Base-by-base conservation (phyloP, 139 green algal genomes). In the Chlamydomonas incerta region DNA sequence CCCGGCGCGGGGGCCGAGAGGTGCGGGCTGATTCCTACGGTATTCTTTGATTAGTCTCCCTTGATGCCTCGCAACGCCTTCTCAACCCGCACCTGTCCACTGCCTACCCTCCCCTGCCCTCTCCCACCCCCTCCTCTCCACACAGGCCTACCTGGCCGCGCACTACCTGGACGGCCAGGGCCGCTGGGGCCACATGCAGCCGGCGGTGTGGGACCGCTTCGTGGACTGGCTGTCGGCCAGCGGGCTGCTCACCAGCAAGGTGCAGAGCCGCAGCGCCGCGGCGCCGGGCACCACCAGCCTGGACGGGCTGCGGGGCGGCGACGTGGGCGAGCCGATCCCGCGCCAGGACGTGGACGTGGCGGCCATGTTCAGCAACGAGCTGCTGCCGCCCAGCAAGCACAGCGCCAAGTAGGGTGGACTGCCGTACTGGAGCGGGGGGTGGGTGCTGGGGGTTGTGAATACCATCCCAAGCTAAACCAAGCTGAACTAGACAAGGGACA, bases 291-390 rank as follows among this genome's bases (percentile, higher is more conserved):
- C 41, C 50, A 92, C 89, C 24, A 84, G 80, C 4, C 71, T 97
- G 77, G 92, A 96, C 82, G 93, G 88, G 3, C 82, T 98, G 83
- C 70, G 93, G 31, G 34, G 72, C 14, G 93, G 95, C 0, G 90
- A 96, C 37, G 92, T 88, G 23, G 95, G 94, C 4, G 87, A 95
- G 33, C 28, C 24, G 13, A 87, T 98, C 37, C 81, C 89, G 1
- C 87, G 92, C 14, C 81, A 89, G 0, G 29, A 10, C 20, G 62
- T 97, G 9, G 10, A 47, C 0, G 65, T 79, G 31, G 72, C 24
- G 5, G 33, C 70, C 5, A 81, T 98, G 50, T 96, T 95, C 84
- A 96, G 93, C 34, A 97, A 96, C 73, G 87, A 91, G 1, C 94
- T 94, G 37, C 88, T 97, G 80, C 91, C 89, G 58, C 8, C 23